A percentile compares a stretch with the other conserved stretches of the same genome.
These are phyloP conservation scores for Debaryomyces sp. DNA, from an alignment of 1,139 yeast genomes.

Conservation along the genomic window DNA sequence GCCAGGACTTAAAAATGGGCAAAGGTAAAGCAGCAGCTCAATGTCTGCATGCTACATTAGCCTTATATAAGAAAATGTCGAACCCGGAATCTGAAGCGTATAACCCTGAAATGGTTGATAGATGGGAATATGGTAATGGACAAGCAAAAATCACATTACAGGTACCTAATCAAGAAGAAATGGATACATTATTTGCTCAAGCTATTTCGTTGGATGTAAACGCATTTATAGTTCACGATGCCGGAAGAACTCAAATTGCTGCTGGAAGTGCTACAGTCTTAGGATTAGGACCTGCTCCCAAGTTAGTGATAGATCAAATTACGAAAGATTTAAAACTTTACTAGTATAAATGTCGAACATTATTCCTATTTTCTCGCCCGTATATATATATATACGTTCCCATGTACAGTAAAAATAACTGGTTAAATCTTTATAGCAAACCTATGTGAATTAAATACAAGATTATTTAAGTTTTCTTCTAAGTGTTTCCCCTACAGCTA, in stretches of 20 bases:
- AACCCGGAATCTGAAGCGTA: conserved; percentile 55
- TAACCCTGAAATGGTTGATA: conserved; percentile 59
- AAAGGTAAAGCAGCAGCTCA: conserved; percentile 98
- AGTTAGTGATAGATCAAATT: conserved; percentile 72
- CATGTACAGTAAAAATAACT: background rate
- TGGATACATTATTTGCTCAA: conserved; percentile 76
- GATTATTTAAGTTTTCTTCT: conserved; percentile 9
- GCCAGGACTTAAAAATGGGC: conserved; percentile 89
- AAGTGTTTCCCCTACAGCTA: conserved; percentile 26
- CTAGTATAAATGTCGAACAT: conserved; percentile 28
- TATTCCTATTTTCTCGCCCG: background rate
- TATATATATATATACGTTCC: background rate
- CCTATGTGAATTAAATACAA: background rate
- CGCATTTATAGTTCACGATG: conserved; percentile 84
- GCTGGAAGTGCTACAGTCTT: conserved; percentile 94
- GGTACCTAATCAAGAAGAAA: conserved; percentile 70
- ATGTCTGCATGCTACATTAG: conserved; percentile 96
- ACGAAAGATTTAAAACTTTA: conserved; percentile 80
- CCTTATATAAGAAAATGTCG: conserved; percentile 74
- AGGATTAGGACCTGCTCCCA: conserved; percentile 98
- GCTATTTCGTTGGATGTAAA: conserved; percentile 83
- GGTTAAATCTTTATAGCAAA: background rate
- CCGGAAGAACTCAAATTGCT: conserved; percentile 95
- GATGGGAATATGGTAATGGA: conserved; percentile 80
- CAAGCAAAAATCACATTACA: conserved; percentile 96